These are phyloP conservation scores for Botrytis cinerea DNA, from an alignment of 2,329 filamentous ascomycete species.

Conservation along the genomic window DNA sequence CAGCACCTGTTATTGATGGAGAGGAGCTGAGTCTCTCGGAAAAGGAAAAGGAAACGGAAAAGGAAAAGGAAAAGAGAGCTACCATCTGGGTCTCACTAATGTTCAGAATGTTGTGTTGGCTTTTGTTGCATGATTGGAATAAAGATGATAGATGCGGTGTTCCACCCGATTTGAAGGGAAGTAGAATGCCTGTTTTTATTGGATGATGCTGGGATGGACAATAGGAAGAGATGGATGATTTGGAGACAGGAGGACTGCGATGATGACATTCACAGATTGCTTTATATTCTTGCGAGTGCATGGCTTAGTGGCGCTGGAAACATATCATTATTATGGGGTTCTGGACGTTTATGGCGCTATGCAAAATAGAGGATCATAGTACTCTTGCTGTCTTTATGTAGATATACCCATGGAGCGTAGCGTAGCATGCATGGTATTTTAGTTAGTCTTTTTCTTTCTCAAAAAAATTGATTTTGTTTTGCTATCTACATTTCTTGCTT, in stretches of 20 bases:
- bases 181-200: conserved; percentile 58
- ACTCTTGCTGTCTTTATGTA: not conserved
- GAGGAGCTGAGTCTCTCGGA: conserved; percentile 24
- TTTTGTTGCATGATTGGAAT: conserved; percentile 59
- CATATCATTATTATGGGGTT: not conserved
- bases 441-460: not conserved
- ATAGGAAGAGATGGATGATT: not conserved
- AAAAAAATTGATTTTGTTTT: not conserved
- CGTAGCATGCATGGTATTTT: conserved; percentile 1
- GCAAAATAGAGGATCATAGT: conserved; percentile 9
- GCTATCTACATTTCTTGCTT: not conserved
- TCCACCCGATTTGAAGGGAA: conserved; percentile 56
- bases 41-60: conserved; percentile 34
- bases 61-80: conserved; percentile 31
- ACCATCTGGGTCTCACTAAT: conserved; percentile 58
- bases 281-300: not conserved
- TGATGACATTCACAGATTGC: not conserved
- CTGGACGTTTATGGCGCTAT: not conserved
- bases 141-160: conserved; percentile 54
- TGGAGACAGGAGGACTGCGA: not conserved
- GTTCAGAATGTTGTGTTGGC: conserved; percentile 60
- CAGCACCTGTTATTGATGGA: conserved; percentile 41
- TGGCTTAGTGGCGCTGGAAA: not conserved
- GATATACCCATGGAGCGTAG: conserved; percentile 14
- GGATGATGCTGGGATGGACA: conserved; percentile 36